These are phyloP conservation scores for Saitozyma podzolica DNA, from an alignment of 768 basidiomycete genomes.

Conservation along the genomic window DNA sequence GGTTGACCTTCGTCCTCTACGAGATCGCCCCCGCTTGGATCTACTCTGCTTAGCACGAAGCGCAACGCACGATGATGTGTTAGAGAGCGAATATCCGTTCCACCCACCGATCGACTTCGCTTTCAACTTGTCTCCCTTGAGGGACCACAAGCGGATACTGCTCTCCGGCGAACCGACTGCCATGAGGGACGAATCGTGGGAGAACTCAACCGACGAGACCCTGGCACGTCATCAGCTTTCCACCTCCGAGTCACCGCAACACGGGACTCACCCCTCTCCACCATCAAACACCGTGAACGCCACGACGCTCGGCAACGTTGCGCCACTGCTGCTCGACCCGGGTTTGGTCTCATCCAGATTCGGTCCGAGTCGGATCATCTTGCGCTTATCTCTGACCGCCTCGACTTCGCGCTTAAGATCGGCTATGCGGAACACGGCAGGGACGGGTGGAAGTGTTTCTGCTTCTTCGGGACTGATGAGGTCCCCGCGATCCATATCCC, in stretches of 20 bases:
- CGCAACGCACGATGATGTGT: no score
- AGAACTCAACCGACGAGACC: slow-evolving; percentile 81
- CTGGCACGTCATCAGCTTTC: slow-evolving; percentile 55
- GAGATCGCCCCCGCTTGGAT: slow-evolving; percentile 56
- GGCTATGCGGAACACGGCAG: slow-evolving; percentile 74
- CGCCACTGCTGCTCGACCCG: slow-evolving; percentile 15
- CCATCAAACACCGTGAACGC: slow-evolving; percentile 93
- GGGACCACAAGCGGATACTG: slow-evolving; percentile 88
- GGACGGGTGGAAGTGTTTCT: slow-evolving; percentile 62
- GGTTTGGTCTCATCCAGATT: slow-evolving; percentile 41
- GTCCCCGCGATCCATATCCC: neutral
- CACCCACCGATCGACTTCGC: slow-evolving; percentile 37
- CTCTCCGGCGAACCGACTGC: slow-evolving; percentile 95
- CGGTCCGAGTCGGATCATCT: slow-evolving; percentile 87
- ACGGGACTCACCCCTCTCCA: slow-evolving; percentile 76
- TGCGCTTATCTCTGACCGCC: slow-evolving; percentile 81
- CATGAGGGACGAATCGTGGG: slow-evolving; percentile 84
- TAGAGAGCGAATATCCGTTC: neutral
- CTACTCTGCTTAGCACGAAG: slow-evolving; percentile 6
- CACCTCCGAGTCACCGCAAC: neutral
- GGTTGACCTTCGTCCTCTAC: slow-evolving; percentile 77
- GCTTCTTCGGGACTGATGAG: slow-evolving; percentile 31
- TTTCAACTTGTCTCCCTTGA: slow-evolving; percentile 83
- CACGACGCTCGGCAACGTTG: slow-evolving; percentile 74
- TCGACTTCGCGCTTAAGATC: slow-evolving; percentile 92